phyloP scores from a whole-genome alignment of 2,329 filamentous ascomycete genomes.

The Monilinia polystroma region DNA sequence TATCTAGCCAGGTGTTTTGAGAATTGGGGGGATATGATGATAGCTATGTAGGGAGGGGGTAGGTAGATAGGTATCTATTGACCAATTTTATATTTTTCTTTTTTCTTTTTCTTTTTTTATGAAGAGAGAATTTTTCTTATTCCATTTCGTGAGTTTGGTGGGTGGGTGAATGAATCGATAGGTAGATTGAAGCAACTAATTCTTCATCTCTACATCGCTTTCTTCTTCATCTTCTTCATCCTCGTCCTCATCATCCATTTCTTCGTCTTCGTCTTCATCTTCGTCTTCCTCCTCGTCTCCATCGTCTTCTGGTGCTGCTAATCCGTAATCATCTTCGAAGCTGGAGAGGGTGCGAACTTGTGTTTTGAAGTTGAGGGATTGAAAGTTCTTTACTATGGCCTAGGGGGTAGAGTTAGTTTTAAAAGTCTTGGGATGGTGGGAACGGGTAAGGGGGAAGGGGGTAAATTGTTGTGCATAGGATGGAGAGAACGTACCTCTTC shows the following conservation, averaged over 20 bases:
- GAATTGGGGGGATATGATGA: too few species aligned
- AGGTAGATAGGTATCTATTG: too few species aligned
- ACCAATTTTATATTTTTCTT: too few species aligned
- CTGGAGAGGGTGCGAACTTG: conserved; percentile 70
- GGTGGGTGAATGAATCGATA: too few species aligned
- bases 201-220: conserved; percentile 9
- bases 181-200: not conserved
- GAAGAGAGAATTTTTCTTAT: too few species aligned
- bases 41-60: too few species aligned
- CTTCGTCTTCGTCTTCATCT: conserved; percentile 37
- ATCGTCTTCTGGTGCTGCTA: conserved; percentile 54
- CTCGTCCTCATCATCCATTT: conserved; percentile 32
- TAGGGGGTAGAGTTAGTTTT: conserved; percentile 41
- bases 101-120: too few species aligned
- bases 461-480: too few species aligned
- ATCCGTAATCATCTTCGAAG: conserved; percentile 88
- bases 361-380: conserved; percentile 73
- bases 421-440: not conserved
- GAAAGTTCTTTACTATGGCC: conserved; percentile 74
- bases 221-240: conserved; percentile 26
- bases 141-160: too few species aligned
- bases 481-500: conserved; percentile 64
- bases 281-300: conserved; percentile 53
- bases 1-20: too few species aligned
- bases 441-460: not conserved